Evolutionary conservation across 345 rosid species (phyloP), one percentile per base, ranked within the genome.

Genomic region (Salix viminalis): DNA sequence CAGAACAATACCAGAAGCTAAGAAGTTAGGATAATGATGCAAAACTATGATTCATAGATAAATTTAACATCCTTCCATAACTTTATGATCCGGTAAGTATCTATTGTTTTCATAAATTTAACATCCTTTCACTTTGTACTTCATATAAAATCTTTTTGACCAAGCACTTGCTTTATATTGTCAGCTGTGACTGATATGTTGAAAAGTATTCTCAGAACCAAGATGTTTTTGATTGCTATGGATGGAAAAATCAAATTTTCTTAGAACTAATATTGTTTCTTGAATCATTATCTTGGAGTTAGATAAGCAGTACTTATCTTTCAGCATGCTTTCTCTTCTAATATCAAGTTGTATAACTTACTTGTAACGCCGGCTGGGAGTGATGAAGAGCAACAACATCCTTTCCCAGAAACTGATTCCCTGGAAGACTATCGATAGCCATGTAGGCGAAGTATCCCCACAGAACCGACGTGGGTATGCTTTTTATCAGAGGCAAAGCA

Each of bases 391-490:
- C 69, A 92, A 80, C 71, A 88, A 41, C 10, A 92, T 84, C 80
- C 97, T 87, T 80, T 92, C 97, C 96, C 97, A 92, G 86, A 94
- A 94, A 92, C 50, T 94, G 98, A 75, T 87, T 94, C 39, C 94
- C 96, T 0, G 93, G 97, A 64, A 94, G 91, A 83, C 97, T 94
- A 73, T 94, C 97, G 66, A 94, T 87, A 75, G 96, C 98, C 97
- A 88, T 92, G 84, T 91, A 91, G 61, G 97, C 91, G 75, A 93
- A 93, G 83, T 93, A 93, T 62, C 97, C 96, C 98, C 98, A 91
- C 1, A 91, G 88, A 60, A 90, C 93, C 66, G 97, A 92, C 56
- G 94, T 90, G 11, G 97, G 94, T 76, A 92, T 87, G 87, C 61
- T 83, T 61, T 86, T 91, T 32, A 94, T 79, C 72, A 86, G 74